Evolutionary conservation across 768 basidiomycete genomes (phyloP).

Genomic region (Lactifluus volemus): DNA sequence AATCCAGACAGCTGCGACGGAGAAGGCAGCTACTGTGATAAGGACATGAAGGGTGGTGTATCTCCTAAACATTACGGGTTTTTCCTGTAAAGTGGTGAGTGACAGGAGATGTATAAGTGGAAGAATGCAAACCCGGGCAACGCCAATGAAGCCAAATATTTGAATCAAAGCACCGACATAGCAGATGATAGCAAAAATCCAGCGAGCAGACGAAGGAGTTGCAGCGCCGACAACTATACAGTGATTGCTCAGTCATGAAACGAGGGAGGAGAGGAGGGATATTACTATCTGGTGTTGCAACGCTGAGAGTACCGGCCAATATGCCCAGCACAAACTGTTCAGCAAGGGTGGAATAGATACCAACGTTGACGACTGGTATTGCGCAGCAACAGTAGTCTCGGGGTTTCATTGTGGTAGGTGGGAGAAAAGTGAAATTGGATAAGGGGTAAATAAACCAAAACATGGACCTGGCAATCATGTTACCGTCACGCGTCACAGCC

Average conservation of each 20-base stretch:
- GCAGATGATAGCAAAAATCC: slow-evolving; percentile 66
- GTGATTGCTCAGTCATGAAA: background rate
- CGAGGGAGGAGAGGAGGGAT: slow-evolving; percentile 5
- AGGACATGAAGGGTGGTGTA: slow-evolving; percentile 62
- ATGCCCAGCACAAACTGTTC: slow-evolving; percentile 70
- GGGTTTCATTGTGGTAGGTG: slow-evolving; percentile 45
- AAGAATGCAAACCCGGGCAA: slow-evolving; percentile 49
- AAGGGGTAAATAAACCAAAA: background rate
- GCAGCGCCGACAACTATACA: slow-evolving; percentile 74
- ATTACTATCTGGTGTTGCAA: slow-evolving; percentile 77
- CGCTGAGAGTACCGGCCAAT: slow-evolving; percentile 59
- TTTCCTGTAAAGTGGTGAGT: slow-evolving; percentile 42
- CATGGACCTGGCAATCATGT: background rate
- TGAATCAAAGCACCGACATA: slow-evolving; percentile 73
- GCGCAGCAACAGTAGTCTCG: slow-evolving; percentile 92
- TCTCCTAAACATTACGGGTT: slow-evolving; percentile 50
- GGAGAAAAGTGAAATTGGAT: background rate
- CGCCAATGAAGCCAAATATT: slow-evolving; percentile 77
- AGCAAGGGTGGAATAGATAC: slow-evolving; percentile 70
- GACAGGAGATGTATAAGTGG: background rate
- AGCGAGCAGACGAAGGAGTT: slow-evolving; percentile 67
- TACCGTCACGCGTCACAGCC: background rate
- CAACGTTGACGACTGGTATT: slow-evolving; percentile 82
- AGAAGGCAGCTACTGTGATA: slow-evolving; percentile 51
- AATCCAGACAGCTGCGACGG: slow-evolving; percentile 73